Evolutionary conservation across 305 asterid genomes (phyloP), one percentile per base, ranked within the genome.

Genomic region (Rubia occidens): DNA sequence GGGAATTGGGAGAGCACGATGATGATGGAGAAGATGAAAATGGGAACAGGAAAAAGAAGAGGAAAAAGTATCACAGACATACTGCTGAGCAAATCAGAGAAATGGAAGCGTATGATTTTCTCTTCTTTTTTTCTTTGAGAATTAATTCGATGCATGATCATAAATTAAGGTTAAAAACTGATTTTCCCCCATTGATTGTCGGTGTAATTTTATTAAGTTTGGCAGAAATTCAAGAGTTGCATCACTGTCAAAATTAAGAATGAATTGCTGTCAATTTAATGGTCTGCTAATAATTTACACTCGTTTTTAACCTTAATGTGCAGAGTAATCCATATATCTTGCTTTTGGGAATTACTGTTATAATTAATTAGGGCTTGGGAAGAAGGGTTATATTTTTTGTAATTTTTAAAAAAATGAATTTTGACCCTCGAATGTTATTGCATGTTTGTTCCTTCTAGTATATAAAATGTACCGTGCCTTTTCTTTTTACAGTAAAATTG

Each of bases 31-130:
- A 81, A 0, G 83, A 79, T 10, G 79, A 78, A 5, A 70, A 76
- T 26, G 80, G 74, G 14, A 71, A 43, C 2, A 86, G 76, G 72
- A 87, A 75, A 77, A 91, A 83, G 81, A 92, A 88, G 77, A 82
- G 90, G 71, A 89, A 85, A 72, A 89, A 82, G 63, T 85, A 85
- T 76, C 96, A 87, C 81, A 72, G 98, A 60, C 98, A 92, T 75
- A 87, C 95, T 5, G 81, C 89, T 0, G 81, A 79, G 24, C 98
- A 92, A 60, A 92, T 92, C 39, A 75, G 81, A 70, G 87, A 83
- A 67, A 85, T 92, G 96, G 98, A 92, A 32, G 82, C 95, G 98
- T 92, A 83, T 40, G 89, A 78, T 18, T 39, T 40, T n/a, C 61
- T 39, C 49, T 6, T 4, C 21, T 21, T 2, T 70, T 44, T 61